A percentile compares a stretch with the other conserved stretches of the same genome.
These are phyloP conservation scores for Polygonum maritimum DNA, from an alignment of 148 eudicot genomes.

Conservation along the genomic window DNA sequence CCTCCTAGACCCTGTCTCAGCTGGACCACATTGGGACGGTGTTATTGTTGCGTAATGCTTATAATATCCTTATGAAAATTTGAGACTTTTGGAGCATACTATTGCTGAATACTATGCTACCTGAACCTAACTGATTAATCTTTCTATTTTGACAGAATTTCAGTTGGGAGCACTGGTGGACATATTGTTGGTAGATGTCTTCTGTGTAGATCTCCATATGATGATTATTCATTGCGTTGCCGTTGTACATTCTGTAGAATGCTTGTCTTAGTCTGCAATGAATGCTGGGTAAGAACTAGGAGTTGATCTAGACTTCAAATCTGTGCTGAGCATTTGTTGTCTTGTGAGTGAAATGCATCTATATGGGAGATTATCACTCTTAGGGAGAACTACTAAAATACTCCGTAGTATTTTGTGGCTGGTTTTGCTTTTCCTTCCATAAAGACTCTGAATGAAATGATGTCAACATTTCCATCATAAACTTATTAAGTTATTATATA, in stretches of 20 bases:
- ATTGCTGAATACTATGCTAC: not conserved
- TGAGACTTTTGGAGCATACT: not conserved
- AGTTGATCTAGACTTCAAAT: not conserved
- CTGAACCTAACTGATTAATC: not conserved
- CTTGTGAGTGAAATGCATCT: not conserved
- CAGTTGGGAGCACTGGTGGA: slow-evolving; percentile 69
- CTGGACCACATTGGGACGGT: no score
- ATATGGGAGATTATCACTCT: not conserved
- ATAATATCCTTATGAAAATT: not conserved
- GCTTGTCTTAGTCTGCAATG: slow-evolving; percentile 85
- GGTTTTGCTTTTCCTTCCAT: not conserved
- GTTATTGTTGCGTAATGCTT: not conserved
- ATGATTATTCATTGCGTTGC: slow-evolving; percentile 78
- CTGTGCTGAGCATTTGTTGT: not conserved
- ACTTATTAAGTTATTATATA: no score
- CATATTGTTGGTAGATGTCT: slow-evolving; percentile 65
- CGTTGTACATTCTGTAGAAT: slow-evolving; percentile 86
- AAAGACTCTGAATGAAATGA: not conserved
- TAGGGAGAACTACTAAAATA: not conserved
- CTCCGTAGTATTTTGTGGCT: not conserved
- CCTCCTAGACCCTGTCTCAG: no score
- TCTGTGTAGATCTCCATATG: slow-evolving; percentile 53
- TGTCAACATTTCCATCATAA: not conserved
- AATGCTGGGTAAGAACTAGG: slow-evolving; percentile 48
- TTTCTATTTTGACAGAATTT: slow-evolving; percentile 44